Conservation (phyloP, 805 yeast species). For the Spencermartinsiella europaea region DNA sequence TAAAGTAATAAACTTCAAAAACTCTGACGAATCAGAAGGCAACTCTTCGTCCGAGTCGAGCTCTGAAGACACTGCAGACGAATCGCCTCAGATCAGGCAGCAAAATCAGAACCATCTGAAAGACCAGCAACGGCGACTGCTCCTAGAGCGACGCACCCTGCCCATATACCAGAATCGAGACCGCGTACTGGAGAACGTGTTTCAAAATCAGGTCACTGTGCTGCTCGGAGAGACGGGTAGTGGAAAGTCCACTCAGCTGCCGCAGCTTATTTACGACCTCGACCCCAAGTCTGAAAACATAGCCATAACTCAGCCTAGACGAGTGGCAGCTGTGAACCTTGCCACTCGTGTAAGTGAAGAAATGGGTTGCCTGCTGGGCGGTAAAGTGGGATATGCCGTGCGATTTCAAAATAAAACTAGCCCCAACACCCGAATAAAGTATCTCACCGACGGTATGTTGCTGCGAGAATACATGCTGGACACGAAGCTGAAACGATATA, state of each 20-base stretch:
- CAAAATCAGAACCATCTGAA: not conserved
- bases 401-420: conserved; percentile 73
- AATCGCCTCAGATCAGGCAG: not conserved
- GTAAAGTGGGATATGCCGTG: conserved; percentile 86
- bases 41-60: not conserved
- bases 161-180: conserved; percentile 75
- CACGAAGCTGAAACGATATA: conserved; percentile 54
- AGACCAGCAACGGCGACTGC: conserved; percentile 31
- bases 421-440: conserved; percentile 63
- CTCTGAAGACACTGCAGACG: not conserved
- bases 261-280: conserved; percentile 70
- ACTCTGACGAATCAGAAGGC: conserved; percentile 22
- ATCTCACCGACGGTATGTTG: conserved; percentile 96
- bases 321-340: conserved; percentile 94
- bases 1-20: conserved; percentile 12
- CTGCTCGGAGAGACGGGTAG: conserved; percentile 97
- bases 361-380: conserved; percentile 69
- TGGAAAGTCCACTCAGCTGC: conserved; percentile 96
- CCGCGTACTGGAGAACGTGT: conserved; percentile 51
- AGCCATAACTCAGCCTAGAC: conserved; percentile 94
- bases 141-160: conserved; percentile 50
- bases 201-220: conserved; percentile 60
- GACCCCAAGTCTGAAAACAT: conserved; percentile 45
- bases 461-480: conserved; percentile 85
- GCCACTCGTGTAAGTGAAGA: conserved; percentile 93